Percentiles rank a stretch among this genome's conserved stretches.
Conservation (phyloP, 345 rosid genomes). For the Clausena lansium region DNA sequence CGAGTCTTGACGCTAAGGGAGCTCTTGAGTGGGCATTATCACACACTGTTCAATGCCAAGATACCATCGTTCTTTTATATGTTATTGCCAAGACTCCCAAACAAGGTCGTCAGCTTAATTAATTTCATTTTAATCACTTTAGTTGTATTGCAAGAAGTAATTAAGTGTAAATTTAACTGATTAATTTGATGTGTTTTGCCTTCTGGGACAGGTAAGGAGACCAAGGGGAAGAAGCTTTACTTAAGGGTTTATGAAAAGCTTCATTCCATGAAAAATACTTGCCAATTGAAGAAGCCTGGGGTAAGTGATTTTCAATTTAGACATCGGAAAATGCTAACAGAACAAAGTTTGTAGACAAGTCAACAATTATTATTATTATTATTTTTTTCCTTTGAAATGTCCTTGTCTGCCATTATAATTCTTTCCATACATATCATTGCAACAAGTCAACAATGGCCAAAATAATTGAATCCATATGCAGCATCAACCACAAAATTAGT, state of each 20-base stretch:
- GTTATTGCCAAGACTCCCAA: slow-evolving; percentile 38
- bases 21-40: slow-evolving; percentile 91
- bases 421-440: neutral
- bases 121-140: neutral
- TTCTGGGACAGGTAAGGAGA: slow-evolving; percentile 28
- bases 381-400: neutral
- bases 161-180: neutral
- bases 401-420: neutral
- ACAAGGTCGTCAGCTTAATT: slow-evolving; percentile 34
- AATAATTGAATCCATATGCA: neutral
- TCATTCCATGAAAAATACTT: slow-evolving; percentile 52
- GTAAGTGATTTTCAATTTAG: slow-evolving; percentile 38
- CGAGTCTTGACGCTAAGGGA: slow-evolving; percentile 61
- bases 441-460: neutral
- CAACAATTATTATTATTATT: neutral
- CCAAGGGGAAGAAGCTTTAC: slow-evolving; percentile 31
- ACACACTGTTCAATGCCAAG: slow-evolving; percentile 60
- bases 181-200: neutral
- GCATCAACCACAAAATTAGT: neutral
- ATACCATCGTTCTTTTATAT: slow-evolving; percentile 58
- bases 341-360: neutral
- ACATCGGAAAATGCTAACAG: neutral
- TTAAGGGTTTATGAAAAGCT: slow-evolving; percentile 50
- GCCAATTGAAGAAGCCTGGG: slow-evolving; percentile 67
- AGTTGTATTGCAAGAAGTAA: neutral